A percentile compares a stretch with the other conserved stretches of the same genome.
Evolutionary conservation across 352 stramenopile genomes (phyloP).

Genomic region (Phytophthora palmivora): DNA sequence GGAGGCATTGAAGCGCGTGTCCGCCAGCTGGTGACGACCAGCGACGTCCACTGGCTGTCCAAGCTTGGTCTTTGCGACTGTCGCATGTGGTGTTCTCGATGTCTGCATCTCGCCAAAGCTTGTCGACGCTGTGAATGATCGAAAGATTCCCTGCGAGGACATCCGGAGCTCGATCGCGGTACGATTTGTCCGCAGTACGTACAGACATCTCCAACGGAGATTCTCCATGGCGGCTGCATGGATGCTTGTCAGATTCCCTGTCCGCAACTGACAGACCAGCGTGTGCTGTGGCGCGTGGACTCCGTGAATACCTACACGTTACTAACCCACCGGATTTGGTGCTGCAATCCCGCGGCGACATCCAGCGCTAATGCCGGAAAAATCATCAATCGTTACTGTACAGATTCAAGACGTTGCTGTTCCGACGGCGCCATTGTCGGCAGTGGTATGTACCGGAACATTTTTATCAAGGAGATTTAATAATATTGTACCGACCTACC

Average conservation of each 20-base stretch:
- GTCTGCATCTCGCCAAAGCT: constrained; percentile 8
- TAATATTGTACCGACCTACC: too few species aligned
- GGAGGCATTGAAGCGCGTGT: constrained; percentile 13
- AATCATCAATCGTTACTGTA: too few species aligned
- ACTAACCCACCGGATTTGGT: too few species aligned
- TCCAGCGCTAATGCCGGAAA: too few species aligned
- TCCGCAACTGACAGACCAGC: neutral
- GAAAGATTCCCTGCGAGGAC: constrained; percentile 8
- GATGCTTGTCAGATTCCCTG: too few species aligned
- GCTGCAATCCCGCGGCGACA: too few species aligned
- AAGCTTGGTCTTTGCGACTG: constrained; percentile 28
- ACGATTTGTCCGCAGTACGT: constrained; percentile 8
- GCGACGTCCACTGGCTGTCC: constrained; percentile 13
- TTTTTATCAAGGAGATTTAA: too few species aligned
- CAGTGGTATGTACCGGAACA: too few species aligned
- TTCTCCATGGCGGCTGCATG: neutral
- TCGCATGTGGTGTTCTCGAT: constrained; percentile 25
- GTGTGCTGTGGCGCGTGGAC: neutral
- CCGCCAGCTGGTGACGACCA: constrained; percentile 10
- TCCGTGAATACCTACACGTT: too few species aligned
- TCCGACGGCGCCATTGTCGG: too few species aligned
- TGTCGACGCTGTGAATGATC: constrained; percentile 1
- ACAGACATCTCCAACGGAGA: too few species aligned
- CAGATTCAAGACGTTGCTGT: too few species aligned
- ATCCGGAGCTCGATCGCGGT: constrained; percentile 11